phyloP scores from a whole-genome alignment of 2,329 filamentous ascomycete species.

The Fusarium lyarnte region DNA sequence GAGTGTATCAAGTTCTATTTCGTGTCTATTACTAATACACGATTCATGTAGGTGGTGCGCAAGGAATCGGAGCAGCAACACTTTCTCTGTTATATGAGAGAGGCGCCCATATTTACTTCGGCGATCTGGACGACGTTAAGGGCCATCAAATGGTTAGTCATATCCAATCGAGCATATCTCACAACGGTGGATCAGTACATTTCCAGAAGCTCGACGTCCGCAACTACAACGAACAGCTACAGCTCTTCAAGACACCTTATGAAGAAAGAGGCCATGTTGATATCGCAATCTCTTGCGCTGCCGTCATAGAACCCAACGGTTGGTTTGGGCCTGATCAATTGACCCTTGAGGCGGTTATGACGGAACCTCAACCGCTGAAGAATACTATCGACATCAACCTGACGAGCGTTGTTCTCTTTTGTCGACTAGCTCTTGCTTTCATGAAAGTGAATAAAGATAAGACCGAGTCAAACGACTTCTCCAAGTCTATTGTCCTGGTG shows the following conservation, averaged over 20 bases:
- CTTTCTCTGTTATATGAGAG: neutral
- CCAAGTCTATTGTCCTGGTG: neutral
- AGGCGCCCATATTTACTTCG: neutral
- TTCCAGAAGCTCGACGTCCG: neutral
- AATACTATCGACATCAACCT: neutral
- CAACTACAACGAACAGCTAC: neutral
- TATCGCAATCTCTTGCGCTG: neutral
- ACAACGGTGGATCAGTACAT: neutral
- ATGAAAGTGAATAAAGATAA: neutral
- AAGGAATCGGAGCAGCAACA: neutral
- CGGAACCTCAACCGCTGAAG: neutral
- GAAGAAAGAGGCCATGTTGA: neutral
- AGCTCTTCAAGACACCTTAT: neutral
- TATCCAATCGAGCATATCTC: neutral
- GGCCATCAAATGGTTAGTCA: neutral
- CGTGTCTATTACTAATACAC: fast-evolving
- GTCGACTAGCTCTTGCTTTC: neutral
- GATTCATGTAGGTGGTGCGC: neutral
- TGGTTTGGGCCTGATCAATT: neutral
- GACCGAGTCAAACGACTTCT: fast-evolving
- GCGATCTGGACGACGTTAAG: neutral
- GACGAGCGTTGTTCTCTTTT: neutral
- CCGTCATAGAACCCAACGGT: neutral
- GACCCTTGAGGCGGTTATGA: neutral
- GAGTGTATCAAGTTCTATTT: fast-evolving